These are phyloP conservation scores for Hypoxylon sp. DNA, from an alignment of 2,329 filamentous ascomycete genomes.

Conservation along the genomic window DNA sequence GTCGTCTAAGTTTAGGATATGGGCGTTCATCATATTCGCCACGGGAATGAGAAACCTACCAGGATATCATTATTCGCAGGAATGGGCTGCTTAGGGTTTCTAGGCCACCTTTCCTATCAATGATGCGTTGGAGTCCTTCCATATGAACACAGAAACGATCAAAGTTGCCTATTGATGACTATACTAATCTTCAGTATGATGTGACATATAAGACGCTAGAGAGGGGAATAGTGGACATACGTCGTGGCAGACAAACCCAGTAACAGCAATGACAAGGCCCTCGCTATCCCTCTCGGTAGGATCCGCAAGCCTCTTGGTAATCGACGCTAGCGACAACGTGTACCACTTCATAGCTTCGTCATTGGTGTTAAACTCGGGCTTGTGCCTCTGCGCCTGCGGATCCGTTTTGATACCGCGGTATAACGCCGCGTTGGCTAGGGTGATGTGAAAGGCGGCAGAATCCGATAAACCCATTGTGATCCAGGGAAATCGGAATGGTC, in stretches of 20 bases:
- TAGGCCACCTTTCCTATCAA: constrained; percentile 49
- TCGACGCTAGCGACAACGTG: constrained; percentile 46
- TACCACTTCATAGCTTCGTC: constrained; percentile 51
- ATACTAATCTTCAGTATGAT: constrained; percentile 18
- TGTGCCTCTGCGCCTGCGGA: constrained; percentile 6
- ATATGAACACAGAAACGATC: constrained; percentile 48
- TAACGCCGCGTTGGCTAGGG: constrained; percentile 49
- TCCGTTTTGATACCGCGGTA: constrained; percentile 37
- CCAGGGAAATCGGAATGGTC: constrained; percentile 50
- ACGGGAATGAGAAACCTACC: constrained; percentile 35
- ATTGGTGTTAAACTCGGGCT: constrained; percentile 40
- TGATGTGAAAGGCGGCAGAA: constrained; percentile 50
- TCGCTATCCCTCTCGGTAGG: constrained; percentile 41
- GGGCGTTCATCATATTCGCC: neutral
- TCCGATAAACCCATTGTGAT: constrained; percentile 49
- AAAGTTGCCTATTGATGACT: constrained; percentile 49
- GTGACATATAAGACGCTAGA: neutral
- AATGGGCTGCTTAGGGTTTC: constrained; percentile 45
- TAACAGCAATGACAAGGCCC: constrained; percentile 49
- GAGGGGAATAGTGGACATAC: constrained; percentile 26
- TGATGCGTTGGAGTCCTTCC: constrained; percentile 48
- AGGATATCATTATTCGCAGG: constrained; percentile 50
- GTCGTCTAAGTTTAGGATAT: neutral
- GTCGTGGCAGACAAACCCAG: constrained; percentile 51
- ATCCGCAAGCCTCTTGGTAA: constrained; percentile 46